Evolutionary conservation across 2,329 filamentous ascomycete genomes (phyloP), one percentile per base, ranked within the genome.

Genomic region (Rhynchosporium agropyri): DNA sequence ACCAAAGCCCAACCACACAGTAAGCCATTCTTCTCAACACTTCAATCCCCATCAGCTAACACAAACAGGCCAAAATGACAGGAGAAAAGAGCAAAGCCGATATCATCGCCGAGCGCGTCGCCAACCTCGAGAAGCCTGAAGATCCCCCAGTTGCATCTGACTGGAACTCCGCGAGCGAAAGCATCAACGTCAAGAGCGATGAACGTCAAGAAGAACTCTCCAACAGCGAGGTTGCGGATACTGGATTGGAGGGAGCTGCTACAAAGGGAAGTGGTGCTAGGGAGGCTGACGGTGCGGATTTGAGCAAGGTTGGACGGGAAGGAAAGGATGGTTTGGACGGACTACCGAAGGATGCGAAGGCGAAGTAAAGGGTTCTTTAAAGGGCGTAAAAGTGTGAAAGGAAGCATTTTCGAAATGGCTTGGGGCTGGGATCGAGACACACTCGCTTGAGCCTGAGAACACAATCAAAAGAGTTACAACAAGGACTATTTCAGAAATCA

Each of bases 81-180:
- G 71, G 76, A 61, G 64, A 71, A 61, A 60, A 73, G 66, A 75
- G 76, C 77, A 91, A 90, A 76, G 74, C 79, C 67, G 79, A 88
- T 61, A 79, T 89, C 76, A 89, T 93, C 73, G 84, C 87, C 58
- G 78, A 89, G 76, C 82, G 82, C 72, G 82, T 88, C 78, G 78
- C 86, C 75, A 91, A 92, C 77, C 86, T 96, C 38, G 89, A 90
- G 58, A 84, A 93, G 57, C 91, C 91, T 20, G 90, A 94, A 2
- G 82, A 93, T 68, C 91, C 91, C 28, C 89, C 90, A 1, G 79
- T 77, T n/a, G 78, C 85, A n/a, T 89, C 89, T 4, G 90, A 95
- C 80, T 92, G 87, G 83, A 87, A 93, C 75, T 91, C 88, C 0
- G 80, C 83, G 57, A 89, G 94, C 71, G 81, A 81, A 38, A 79